Percentiles rank a stretch among this genome's conserved stretches.
These are phyloP conservation scores for Rhizomucor miehei DNA, from an alignment of 371 early-diverging fungal genomes.

Conservation along the genomic window DNA sequence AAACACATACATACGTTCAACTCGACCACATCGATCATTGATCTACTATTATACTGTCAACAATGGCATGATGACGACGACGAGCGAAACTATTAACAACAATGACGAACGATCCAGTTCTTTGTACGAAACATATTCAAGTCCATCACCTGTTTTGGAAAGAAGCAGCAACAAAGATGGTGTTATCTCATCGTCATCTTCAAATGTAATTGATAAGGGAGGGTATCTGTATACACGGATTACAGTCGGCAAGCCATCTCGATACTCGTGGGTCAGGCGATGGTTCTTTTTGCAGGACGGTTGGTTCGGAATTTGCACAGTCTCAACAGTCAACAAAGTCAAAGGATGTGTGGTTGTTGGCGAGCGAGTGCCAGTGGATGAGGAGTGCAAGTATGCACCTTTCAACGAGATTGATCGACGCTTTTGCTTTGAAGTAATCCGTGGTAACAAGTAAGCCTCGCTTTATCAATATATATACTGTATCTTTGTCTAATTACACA, in stretches of 20 bases:
- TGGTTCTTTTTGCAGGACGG: slow-evolving; percentile 61
- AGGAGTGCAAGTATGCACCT: slow-evolving; percentile 43
- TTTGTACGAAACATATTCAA: not conserved
- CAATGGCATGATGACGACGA: slow-evolving; percentile 4
- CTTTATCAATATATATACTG: not conserved
- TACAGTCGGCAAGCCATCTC: slow-evolving; percentile 23
- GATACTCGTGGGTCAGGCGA: slow-evolving; percentile 47
- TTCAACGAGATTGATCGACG: slow-evolving; percentile 58
- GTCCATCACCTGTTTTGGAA: not conserved
- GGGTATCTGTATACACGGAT: slow-evolving; percentile 34
- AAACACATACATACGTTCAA: slow-evolving; percentile 29
- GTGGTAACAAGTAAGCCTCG: not conserved
- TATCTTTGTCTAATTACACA: too few species aligned
- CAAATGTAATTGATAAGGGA: slow-evolving; percentile 18
- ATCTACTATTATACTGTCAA: slow-evolving; percentile 21
- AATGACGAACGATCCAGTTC: not conserved
- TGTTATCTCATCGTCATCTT: not conserved
- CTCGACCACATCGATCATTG: slow-evolving; percentile 31
- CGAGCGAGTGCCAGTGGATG: slow-evolving; percentile 45
- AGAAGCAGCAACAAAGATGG: not conserved
- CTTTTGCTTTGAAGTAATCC: slow-evolving; percentile 64
- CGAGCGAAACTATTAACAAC: not conserved
- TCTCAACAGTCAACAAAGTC: slow-evolving; percentile 45
- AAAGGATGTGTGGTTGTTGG: slow-evolving; percentile 54
- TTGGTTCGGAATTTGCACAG: slow-evolving; percentile 51